phyloP scores from a whole-genome alignment of 1,139 yeast species.

The Nematodospora anomalae region DNA sequence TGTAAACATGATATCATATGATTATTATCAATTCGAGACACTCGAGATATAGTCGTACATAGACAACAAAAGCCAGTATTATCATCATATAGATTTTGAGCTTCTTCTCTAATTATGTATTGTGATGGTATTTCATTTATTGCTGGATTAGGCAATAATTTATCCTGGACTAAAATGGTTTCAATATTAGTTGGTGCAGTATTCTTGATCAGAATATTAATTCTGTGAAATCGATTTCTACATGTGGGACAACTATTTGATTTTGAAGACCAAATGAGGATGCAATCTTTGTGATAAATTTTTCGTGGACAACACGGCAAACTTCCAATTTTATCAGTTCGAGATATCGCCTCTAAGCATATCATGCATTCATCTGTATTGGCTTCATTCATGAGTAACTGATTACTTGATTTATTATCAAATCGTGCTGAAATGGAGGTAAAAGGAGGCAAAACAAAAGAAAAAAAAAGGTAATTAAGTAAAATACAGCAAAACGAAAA shows the following conservation, averaged over 20 bases:
- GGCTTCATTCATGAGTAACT: background rate
- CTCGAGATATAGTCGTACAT: slow-evolving; percentile 21
- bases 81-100: slow-evolving; percentile 1
- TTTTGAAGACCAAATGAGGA: slow-evolving; percentile 46
- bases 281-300: slow-evolving; percentile 47
- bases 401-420: background rate
- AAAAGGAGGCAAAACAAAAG: slow-evolving; percentile 2
- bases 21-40: slow-evolving; percentile 8
- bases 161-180: slow-evolving; percentile 31
- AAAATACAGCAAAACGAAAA: slow-evolving; percentile 1
- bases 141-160: slow-evolving; percentile 34
- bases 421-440: background rate
- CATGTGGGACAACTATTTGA: slow-evolving; percentile 58
- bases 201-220: slow-evolving; percentile 19
- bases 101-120: slow-evolving; percentile 22
- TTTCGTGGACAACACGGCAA: slow-evolving; percentile 37
- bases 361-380: slow-evolving; percentile 45
- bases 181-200: slow-evolving; percentile 11
- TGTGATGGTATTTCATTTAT: slow-evolving; percentile 43
- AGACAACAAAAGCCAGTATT: slow-evolving; percentile 29
- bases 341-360: slow-evolving; percentile 43
- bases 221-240: slow-evolving; percentile 35
- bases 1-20: slow-evolving; percentile 29
- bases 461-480: slow-evolving; percentile 1
- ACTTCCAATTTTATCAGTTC: slow-evolving; percentile 29